Evolutionary conservation across 2,329 filamentous ascomycete species (phyloP), one percentile per base, ranked within the genome.

Genomic region (Colletotrichum lindemuthianum): DNA sequence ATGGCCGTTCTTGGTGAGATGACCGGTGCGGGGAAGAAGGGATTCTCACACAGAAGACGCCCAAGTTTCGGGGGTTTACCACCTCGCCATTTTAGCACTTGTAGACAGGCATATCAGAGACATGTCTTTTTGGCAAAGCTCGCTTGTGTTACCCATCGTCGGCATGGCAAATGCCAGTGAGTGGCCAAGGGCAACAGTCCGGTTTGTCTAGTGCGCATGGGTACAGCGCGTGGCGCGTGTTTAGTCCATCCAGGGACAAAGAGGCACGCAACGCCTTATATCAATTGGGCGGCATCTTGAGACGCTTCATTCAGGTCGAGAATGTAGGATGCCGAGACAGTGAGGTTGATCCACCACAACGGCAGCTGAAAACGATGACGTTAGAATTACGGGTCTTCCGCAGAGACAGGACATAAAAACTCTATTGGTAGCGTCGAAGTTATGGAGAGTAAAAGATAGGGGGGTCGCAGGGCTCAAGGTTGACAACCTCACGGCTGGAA

Each of bases 21-120:
- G 60, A 52, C 54, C 54, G 54, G 48, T 65, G 61, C 61, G 61
- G 57, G 61, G 50, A 32, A 55, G 45, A 60, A 39, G 45, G 15
- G 34, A n/a, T 10, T 40, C 8, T 11, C 12, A 34, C 47, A 34
- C 12, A 15, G 13, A 15, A 43, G 13, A n/a, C 13, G 15, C 13
- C 41, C 7, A n/a, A 43, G 8, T 43, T 47, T 32, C n/a, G 16
- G 15, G n/a, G 11, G 44, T 4, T 16, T 7, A 11, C n/a, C 15
- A 16, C n/a, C 12, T 47, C 34, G 15, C 15, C 48, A 47, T 49
- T 37, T 52, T 16, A 16, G 49, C 33, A 45, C n/a, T 24, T 24
- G 24, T 4, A 24, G 24, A 24, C 24, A 24, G 24, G 24, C 24
- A 24, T 24, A 24, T 24, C 24, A 24, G 24, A 24, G 4, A 4